Percentiles rank a stretch among this genome's conserved stretches.
These are phyloP conservation scores for Jaltomata sinuosa DNA, from an alignment of 257 asterid genomes.

Conservation along the genomic window DNA sequence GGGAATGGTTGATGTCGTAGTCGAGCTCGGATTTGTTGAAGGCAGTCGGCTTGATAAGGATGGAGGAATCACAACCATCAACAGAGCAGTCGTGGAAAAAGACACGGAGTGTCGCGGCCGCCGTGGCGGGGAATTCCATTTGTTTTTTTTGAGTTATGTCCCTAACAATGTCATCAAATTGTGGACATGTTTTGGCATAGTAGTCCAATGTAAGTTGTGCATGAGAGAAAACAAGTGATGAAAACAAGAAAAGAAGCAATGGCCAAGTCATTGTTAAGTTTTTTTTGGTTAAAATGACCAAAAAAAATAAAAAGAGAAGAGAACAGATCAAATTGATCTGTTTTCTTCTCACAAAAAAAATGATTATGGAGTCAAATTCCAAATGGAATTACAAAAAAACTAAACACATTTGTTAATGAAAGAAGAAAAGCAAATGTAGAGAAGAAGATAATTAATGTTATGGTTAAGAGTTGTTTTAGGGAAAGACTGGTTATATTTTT, in stretches of 20 bases:
- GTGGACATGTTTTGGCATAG: conserved; percentile 61
- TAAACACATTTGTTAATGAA: background rate
- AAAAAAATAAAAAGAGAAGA: background rate
- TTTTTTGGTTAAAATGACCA: too few relatives aligned
- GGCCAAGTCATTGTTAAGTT: conserved; percentile 12
- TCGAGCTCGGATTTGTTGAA: conserved; percentile 53
- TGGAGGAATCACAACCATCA: conserved; percentile 85
- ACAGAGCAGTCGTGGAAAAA: conserved; percentile 89
- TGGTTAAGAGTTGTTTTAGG: conserved; percentile 11
- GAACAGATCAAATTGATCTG: conserved; percentile 7
- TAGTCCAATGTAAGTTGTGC: conserved; percentile 28
- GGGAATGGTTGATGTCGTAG: conserved; percentile 48
- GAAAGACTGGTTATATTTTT: background rate
- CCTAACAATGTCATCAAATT: conserved; percentile 37
- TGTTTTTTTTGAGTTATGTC: conserved; percentile 50
- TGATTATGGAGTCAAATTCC: background rate
- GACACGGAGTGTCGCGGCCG: conserved; percentile 74
- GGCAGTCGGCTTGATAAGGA: conserved; percentile 51
- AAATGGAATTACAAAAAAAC: background rate
- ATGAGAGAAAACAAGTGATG: conserved; percentile 3
- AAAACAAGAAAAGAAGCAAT: conserved; percentile 6
- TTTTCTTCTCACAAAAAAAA: background rate
- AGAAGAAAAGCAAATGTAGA: conserved; percentile 2
- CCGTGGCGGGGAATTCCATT: conserved; percentile 51
- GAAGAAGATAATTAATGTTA: background rate